Evolutionary conservation across 768 basidiomycete species (phyloP), one percentile per base, ranked within the genome.

Genomic region (Auricularia sp.): DNA sequence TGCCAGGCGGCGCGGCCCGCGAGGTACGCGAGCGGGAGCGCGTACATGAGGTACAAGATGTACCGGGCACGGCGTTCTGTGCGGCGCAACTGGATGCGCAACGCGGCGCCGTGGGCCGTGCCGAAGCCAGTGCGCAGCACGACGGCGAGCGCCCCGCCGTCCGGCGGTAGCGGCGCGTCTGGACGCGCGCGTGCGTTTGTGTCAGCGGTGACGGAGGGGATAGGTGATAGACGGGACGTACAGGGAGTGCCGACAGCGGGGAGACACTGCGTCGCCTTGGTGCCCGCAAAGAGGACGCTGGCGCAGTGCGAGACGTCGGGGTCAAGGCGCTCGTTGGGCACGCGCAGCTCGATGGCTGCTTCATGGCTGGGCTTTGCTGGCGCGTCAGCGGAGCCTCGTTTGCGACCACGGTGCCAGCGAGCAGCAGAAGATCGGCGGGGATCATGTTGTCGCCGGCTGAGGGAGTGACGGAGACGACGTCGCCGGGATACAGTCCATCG

Each of bases 371-470:
- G 24, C 24, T 24, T 92, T 94, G 72, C 98, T 96, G 72, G 98
- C 98, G 61, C 98, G 80, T 80, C 2, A 99, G 79, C 97, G 98
- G 98, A 34, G 97, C 97, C 75, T 99, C 97, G 74, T 99, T 99
- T 68, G 98, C 95, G 70, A 99, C 98, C 67, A 89, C 90, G 0
- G 93, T 91, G 10, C 97, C 97, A 65, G 88, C 85, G 14, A 98
- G 75, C n/a, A 99, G 82, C 18, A 99, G 83, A 44, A 99, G 84
- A 71, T 99, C 96, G 10, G 94, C 95, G n/a, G 1, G 97, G 94
- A 97, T 86, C 44, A 87, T 87, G 0, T 93, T 94, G 74, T 98
- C 97, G 18, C 84, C 79, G 54, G 8, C 18, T 24, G 24, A 24
- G 24, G 24, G 24, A 24, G 24, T 56, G 54, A 98, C 78, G 8